phyloP scores from a whole-genome alignment of 2,329 filamentous ascomycete genomes.

The Epichloe brachyelytri region DNA sequence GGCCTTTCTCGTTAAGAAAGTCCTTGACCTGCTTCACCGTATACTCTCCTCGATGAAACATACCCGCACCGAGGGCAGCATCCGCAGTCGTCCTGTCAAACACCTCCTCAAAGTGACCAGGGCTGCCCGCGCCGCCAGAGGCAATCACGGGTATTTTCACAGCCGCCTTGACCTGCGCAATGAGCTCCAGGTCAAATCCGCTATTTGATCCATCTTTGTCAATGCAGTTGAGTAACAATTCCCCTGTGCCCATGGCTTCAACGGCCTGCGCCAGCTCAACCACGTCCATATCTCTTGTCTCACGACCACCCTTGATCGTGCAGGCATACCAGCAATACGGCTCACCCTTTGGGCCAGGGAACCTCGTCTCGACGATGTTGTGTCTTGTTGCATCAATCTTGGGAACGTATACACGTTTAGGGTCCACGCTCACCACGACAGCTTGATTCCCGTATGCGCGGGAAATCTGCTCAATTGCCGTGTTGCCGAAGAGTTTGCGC shows the following conservation, averaged over 20 bases:
- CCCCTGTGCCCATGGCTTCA: slow-evolving; percentile 88
- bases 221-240: slow-evolving; percentile 94
- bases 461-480: slow-evolving; percentile 92
- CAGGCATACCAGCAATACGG: slow-evolving; percentile 91
- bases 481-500: slow-evolving; percentile 59
- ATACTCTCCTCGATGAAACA: slow-evolving; percentile 95
- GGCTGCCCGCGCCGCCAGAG: slow-evolving; percentile 80
- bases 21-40: slow-evolving; percentile 92
- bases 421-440: slow-evolving; percentile 90
- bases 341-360: slow-evolving; percentile 63
- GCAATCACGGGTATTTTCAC: slow-evolving; percentile 91
- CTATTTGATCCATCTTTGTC: slow-evolving; percentile 91
- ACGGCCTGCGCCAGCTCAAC: slow-evolving; percentile 78
- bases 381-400: slow-evolving; percentile 60
- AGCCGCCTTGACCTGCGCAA: slow-evolving; percentile 74
- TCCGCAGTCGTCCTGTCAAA: slow-evolving; percentile 78
- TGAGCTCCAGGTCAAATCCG: slow-evolving; percentile 88
- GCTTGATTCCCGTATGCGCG: slow-evolving; percentile 91
- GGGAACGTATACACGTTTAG: slow-evolving; percentile 77
- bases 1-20: slow-evolving; percentile 53
- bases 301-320: slow-evolving; percentile 88
- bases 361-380: slow-evolving; percentile 55
- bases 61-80: slow-evolving; percentile 87
- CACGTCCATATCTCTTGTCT: slow-evolving; percentile 89
- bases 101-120: slow-evolving; percentile 80